phyloP scores from a whole-genome alignment of 2,329 filamentous ascomycete genomes.

The Penicillium sp. region DNA sequence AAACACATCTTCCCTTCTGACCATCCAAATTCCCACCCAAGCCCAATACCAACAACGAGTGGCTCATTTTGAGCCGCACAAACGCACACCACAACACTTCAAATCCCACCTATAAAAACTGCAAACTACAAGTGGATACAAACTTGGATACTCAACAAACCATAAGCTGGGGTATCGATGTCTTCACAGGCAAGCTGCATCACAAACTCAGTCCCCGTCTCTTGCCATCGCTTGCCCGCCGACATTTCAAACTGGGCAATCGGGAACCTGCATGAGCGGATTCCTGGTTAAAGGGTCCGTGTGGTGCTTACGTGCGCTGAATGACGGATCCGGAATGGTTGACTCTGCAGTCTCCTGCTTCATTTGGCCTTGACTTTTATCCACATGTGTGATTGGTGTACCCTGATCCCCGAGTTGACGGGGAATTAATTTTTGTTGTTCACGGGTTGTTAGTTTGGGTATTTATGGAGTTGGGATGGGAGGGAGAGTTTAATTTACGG shows the following conservation, averaged over 20 bases:
- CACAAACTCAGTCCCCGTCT: neutral
- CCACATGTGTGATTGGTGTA: neutral
- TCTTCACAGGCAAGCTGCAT: neutral
- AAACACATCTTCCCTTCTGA: too few species aligned
- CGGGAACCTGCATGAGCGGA: constrained; percentile 10
- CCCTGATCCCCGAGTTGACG: neutral
- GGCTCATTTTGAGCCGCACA: too few species aligned
- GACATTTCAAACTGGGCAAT: constrained; percentile 1
- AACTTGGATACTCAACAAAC: neutral
- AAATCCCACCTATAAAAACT: neutral
- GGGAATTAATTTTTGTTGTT: neutral
- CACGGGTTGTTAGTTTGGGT: neutral
- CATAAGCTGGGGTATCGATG: neutral
- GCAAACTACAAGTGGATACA: neutral
- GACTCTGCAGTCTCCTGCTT: neutral
- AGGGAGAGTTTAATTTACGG: neutral
- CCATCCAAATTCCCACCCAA: too few species aligned
- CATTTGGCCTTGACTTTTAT: neutral
- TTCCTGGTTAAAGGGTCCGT: neutral
- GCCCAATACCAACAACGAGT: too few species aligned
- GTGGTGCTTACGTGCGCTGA: neutral
- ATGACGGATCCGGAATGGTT: neutral
- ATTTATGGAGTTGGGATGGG: neutral
- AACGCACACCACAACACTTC: neutral
- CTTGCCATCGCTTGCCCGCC: neutral